Percentiles rank a stretch among this genome's conserved stretches.
These are phyloP conservation scores for Mrakiaceae sp. DNA, from an alignment of 1,284 basidiomycete genomes.

Conservation along the genomic window DNA sequence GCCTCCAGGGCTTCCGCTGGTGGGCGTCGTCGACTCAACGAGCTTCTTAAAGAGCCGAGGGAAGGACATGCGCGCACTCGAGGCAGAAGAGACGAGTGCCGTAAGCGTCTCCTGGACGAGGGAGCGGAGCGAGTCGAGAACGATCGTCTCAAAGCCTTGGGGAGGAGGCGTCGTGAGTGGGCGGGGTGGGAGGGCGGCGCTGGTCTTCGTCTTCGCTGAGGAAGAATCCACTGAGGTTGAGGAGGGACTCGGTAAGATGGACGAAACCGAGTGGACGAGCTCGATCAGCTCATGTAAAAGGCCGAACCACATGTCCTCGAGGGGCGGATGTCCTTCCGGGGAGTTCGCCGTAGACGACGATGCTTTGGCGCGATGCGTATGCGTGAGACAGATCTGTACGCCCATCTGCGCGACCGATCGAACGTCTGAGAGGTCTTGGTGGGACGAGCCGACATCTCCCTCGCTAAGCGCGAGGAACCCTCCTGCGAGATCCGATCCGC, in stretches of 20 bases:
- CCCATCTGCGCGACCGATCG: slow-evolving; percentile 48
- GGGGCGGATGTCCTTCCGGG: slow-evolving; percentile 38
- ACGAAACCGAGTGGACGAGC: slow-evolving; percentile 58
- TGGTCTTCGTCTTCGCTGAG: background rate
- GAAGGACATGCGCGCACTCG: slow-evolving; percentile 70
- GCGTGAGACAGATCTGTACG: slow-evolving; percentile 54
- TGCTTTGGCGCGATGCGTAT: slow-evolving; percentile 37
- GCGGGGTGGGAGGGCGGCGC: background rate
- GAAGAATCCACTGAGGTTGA: background rate
- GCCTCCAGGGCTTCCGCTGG: slow-evolving; percentile 39
- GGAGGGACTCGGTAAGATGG: slow-evolving; percentile 30
- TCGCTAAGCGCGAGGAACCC: slow-evolving; percentile 31
- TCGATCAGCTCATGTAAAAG: slow-evolving; percentile 70
- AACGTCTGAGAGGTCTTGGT: slow-evolving; percentile 37
- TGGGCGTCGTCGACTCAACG: slow-evolving; percentile 47
- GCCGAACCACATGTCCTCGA: slow-evolving; percentile 85
- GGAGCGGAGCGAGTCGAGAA: slow-evolving; percentile 48
- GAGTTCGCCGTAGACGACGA: slow-evolving; percentile 4
- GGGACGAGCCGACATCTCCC: slow-evolving; percentile 28
- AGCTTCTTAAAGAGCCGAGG: slow-evolving; percentile 83
- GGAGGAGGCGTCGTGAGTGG: slow-evolving; percentile 5
- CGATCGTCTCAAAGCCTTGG: slow-evolving; percentile 14
- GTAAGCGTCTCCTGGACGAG: slow-evolving; percentile 79
- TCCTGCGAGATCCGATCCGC: slow-evolving; percentile 46
- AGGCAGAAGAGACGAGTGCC: slow-evolving; percentile 58